Evolutionary conservation across 208 protist species (phyloP), one percentile per base, ranked within the genome.

Genomic region (Phytomonas sp.): DNA sequence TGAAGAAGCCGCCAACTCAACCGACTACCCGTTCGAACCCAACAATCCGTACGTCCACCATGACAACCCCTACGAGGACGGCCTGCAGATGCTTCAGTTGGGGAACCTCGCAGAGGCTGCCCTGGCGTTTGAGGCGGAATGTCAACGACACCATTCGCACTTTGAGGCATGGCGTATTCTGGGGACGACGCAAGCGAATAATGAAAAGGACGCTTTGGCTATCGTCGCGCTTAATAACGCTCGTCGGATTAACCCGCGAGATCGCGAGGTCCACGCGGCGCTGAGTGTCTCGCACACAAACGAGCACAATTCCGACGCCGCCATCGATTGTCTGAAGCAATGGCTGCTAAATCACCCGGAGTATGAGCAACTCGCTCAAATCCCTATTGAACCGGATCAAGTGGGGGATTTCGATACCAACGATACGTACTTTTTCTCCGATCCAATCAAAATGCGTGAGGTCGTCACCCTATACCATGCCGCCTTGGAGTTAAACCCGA

Each of bases 41-140:
- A 94, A 93, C 74, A 96, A 96, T 76, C 84, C 86, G 67, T 95
- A 96, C 77, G 63, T 93, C 66, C 82, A 83, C 69, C 81, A 89
- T 71, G 86, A 89, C 49, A 77, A 82, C 10, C 84, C 92, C 7
- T 88, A 91, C 67, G 66, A 84, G 67, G 86, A 95, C 71, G 92
- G 88, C 12, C 75, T 76, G 66, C 76, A 83, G 66, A 82, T 96
- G 78, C 80, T 95, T 31, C 66, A 84, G 69, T 60, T 90, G 29
- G 85, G 76, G 32, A 93, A 88, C 73, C 78, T 96, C 10, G 79
- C 92, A n/a, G 89, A 94, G 75, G 89, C 92, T 23, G 88, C 84
- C 16, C 83, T 96, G 11, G 89, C 89, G 14, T 94, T 96, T 62
- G 92, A 96, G 82, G 92, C 92, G 29, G 89, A 85, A 30, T 94